Evolutionary conservation across 305 asterid species (phyloP).

Genomic region (Ilex paraguariensis): DNA sequence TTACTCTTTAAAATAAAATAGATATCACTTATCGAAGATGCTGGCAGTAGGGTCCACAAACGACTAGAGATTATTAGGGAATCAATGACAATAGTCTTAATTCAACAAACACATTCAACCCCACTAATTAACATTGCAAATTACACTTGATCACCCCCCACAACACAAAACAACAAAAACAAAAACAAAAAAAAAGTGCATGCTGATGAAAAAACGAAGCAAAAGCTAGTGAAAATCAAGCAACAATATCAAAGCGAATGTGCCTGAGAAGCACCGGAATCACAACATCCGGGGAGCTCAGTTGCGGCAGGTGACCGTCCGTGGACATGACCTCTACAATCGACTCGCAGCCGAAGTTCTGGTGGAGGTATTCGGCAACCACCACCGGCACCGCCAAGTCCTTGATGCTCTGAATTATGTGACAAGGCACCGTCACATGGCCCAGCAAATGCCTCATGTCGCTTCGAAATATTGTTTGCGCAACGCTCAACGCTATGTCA

Average conservation of each 20-base stretch:
- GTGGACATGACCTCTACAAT: constrained; percentile 80
- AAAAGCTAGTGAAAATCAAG: constrained; percentile 13
- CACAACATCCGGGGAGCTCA: constrained; percentile 72
- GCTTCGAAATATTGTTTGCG: constrained; percentile 59
- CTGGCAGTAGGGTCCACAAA: too few species aligned
- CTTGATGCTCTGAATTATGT: constrained; percentile 79
- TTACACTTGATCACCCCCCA: too few species aligned
- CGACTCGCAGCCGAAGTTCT: constrained; percentile 49
- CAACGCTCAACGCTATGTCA: constrained; percentile 64
- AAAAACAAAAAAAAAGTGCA: not conserved
- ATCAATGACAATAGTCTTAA: too few species aligned
- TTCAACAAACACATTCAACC: too few species aligned
- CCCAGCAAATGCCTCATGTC: constrained; percentile 50
- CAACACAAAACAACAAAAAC: constrained; percentile 9
- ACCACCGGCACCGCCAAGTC: constrained; percentile 81
- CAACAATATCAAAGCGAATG: constrained; percentile 44
- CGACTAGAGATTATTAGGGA: too few species aligned
- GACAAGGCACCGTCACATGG: constrained; percentile 69
- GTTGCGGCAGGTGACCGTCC: constrained; percentile 76
- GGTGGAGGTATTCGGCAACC: constrained; percentile 73
- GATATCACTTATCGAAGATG: too few species aligned
- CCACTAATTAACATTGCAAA: too few species aligned
- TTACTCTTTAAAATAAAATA: too few species aligned
- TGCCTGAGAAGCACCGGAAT: constrained; percentile 69
- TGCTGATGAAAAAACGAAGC: too few species aligned